Percentiles rank a stretch among this genome's conserved stretches.
Evolutionary conservation across 129 eudicot species (phyloP).

Genomic region (Solidago caesia): DNA sequence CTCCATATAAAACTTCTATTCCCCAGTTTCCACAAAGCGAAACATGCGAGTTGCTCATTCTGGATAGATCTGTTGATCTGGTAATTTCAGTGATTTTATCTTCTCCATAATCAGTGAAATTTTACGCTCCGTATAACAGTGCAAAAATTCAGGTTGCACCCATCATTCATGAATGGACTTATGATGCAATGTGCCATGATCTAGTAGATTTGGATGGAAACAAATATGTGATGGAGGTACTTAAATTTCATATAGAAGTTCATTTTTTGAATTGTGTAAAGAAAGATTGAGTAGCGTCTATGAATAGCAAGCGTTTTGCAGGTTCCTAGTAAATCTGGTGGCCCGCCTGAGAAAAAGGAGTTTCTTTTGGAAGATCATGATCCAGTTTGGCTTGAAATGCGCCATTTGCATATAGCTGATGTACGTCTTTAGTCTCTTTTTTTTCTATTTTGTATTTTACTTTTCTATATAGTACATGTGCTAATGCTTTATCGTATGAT

Average conservation of each 20-base stretch:
- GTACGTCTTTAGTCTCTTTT: conserved; percentile 39
- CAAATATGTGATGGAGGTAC: conserved; percentile 85
- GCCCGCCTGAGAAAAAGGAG: conserved; percentile 78
- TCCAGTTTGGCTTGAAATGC: conserved; percentile 94
- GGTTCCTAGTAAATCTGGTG: conserved; percentile 87
- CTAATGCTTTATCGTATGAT: conserved; percentile 22
- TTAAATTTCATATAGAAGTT: neutral
- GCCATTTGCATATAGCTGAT: conserved; percentile 91
- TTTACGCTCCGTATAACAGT: conserved; percentile 6
- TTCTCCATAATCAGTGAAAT: neutral
- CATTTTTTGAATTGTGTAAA: neutral
- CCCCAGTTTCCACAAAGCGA: conserved; percentile 79
- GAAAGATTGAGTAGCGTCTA: conserved; percentile 14
- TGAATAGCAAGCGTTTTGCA: conserved; percentile 28
- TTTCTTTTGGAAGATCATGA: conserved; percentile 81
- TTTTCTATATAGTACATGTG: neutral
- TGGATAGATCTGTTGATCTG: conserved; percentile 93
- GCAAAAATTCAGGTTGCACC: conserved; percentile 77
- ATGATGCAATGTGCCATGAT: conserved; percentile 99
- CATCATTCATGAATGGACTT: conserved; percentile 95
- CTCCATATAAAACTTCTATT: conserved; percentile 61
- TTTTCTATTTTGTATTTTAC: neutral
- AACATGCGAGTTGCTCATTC: conserved; percentile 86
- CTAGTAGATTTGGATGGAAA: conserved; percentile 88
- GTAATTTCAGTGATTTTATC: conserved; percentile 28